Conservation (phyloP, 768 basidiomycete genomes). For the Russula sp. region DNA sequence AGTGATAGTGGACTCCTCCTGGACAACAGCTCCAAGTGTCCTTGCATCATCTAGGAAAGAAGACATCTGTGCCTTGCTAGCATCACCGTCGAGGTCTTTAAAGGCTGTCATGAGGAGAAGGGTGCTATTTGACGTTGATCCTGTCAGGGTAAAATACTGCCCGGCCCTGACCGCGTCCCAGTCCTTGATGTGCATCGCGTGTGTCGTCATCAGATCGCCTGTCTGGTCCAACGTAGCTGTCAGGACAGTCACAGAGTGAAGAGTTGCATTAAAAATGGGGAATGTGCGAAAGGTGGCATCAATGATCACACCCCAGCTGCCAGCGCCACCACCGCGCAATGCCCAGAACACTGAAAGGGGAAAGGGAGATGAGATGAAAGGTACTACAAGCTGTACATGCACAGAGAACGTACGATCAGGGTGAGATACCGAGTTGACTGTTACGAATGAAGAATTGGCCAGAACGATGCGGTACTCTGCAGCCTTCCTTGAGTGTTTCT, state of each 20-base stretch:
- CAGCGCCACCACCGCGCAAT: too few relatives aligned
- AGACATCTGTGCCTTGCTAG: conserved; percentile 19
- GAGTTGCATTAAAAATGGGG: too few relatives aligned
- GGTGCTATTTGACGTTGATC: conserved; percentile 7
- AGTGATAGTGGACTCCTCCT: conserved; percentile 9
- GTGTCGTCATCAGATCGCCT: conserved; percentile 32
- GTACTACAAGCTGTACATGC: background rate
- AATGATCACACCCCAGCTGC: too few relatives aligned
- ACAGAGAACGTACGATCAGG: conserved; percentile 8
- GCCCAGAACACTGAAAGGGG: conserved; percentile 24
- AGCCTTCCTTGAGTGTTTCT: background rate
- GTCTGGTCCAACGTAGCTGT: conserved; percentile 35
- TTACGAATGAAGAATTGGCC: conserved; percentile 8
- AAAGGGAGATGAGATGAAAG: background rate
- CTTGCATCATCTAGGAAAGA: conserved; percentile 14
- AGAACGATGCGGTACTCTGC: conserved; percentile 11
- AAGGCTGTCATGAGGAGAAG: conserved; percentile 23
- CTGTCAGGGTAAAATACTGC: conserved; percentile 30
- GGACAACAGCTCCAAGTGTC: conserved; percentile 22
- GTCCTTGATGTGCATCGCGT: background rate
- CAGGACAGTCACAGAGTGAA: conserved; percentile 28
- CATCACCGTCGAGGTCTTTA: conserved; percentile 20
- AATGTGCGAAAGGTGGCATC: too few relatives aligned
- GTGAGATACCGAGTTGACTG: conserved; percentile 1
- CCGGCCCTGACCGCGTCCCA: conserved; percentile 2